These are phyloP conservation scores for Hypoxylon rubiginosum DNA, from an alignment of 2,329 filamentous ascomycete genomes.

Conservation along the genomic window DNA sequence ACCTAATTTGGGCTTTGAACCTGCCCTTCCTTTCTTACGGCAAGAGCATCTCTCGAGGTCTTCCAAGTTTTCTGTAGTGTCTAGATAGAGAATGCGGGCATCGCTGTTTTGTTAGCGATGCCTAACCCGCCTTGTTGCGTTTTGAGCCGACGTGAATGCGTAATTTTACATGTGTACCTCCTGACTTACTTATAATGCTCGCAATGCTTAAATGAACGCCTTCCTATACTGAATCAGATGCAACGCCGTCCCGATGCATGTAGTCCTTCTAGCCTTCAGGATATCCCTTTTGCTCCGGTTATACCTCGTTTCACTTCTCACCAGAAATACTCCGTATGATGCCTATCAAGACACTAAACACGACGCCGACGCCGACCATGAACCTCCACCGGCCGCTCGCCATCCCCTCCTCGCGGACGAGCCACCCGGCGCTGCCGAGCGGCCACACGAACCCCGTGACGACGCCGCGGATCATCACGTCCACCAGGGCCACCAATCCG, in stretches of 20 bases:
- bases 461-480: conserved; percentile 89
- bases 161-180: not conserved
- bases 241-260: conserved; percentile 35
- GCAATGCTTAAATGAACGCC: conserved; percentile 17
- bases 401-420: conserved; percentile 87
- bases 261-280: conserved; percentile 1
- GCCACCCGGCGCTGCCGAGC: conserved; percentile 85
- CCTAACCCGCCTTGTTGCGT: conserved; percentile 42
- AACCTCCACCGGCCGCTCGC: conserved; percentile 88
- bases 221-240: conserved; percentile 11
- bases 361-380: conserved; percentile 86
- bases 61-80: conserved; percentile 29
- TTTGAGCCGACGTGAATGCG: conserved; percentile 23
- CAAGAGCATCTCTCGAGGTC: conserved; percentile 31
- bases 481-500: conserved; percentile 71
- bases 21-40: conserved; percentile 8
- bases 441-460: conserved; percentile 97
- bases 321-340: conserved; percentile 54
- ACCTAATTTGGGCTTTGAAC: conserved; percentile 6
- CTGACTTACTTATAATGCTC: not conserved
- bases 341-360: conserved; percentile 65
- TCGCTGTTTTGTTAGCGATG: conserved; percentile 46
- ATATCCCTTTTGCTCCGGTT: not conserved
- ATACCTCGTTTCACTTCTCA: conserved; percentile 44
- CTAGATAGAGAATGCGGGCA: conserved; percentile 49